A percentile compares a stretch with the other conserved stretches of the same genome.
phyloP scores from a whole-genome alignment of 306 rosid species.

The Fragaria vesca region DNA sequence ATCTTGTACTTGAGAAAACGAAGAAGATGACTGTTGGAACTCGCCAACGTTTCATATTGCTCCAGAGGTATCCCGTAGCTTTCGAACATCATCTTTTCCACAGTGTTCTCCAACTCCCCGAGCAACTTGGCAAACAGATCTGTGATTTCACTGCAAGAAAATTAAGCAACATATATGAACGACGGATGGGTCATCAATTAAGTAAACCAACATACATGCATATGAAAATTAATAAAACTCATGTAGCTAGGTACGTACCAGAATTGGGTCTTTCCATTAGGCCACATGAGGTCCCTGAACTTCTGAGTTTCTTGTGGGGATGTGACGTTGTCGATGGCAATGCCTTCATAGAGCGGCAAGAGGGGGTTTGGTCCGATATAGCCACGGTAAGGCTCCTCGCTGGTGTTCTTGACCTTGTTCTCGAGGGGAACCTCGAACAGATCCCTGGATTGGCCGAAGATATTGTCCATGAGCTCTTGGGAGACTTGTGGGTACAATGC shows the following conservation, averaged over 20 bases:
- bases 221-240: not conserved
- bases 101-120: not conserved
- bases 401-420: not conserved
- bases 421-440: slow-evolving; percentile 5
- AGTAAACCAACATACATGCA: no score
- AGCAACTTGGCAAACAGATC: not conserved
- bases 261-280: not conserved
- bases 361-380: not conserved
- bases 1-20: slow-evolving; percentile 1
- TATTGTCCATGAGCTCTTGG: not conserved
- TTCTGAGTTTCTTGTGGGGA: slow-evolving; percentile 2
- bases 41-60: not conserved
- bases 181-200: no score
- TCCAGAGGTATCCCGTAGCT: not conserved
- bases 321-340: not conserved
- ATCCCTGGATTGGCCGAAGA: slow-evolving; percentile 9
- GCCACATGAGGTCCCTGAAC: slow-evolving; percentile 10
- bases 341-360: slow-evolving; percentile 4
- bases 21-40: slow-evolving; percentile 6
- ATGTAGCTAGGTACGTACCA: not conserved
- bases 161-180: no score
- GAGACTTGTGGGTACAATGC: not conserved
- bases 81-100: not conserved
- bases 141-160: not conserved
- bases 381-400: slow-evolving; percentile 2